These are phyloP conservation scores for Dendrobium chrysotoxum DNA, from an alignment of 106 monocot species.

Conservation along the genomic window DNA sequence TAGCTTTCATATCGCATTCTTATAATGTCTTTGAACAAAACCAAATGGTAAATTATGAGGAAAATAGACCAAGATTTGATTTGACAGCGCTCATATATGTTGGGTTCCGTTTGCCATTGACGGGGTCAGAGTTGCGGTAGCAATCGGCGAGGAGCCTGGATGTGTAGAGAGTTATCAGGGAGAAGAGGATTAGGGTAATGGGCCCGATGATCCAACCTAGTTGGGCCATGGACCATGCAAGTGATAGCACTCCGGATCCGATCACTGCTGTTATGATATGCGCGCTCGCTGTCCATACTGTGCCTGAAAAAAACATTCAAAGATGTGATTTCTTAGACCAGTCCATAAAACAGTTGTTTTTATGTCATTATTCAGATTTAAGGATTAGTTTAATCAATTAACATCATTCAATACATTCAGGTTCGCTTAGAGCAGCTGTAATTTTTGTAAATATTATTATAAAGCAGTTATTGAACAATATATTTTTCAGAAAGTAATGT, in stretches of 20 bases:
- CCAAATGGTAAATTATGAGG: too few relatives aligned
- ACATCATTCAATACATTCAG: background rate
- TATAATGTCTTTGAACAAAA: conserved; percentile 5
- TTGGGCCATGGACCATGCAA: conserved; percentile 25
- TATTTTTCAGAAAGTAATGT: too few relatives aligned
- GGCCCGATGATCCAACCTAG: conserved; percentile 22
- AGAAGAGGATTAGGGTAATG: conserved; percentile 7
- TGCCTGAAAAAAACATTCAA: conserved; percentile 24
- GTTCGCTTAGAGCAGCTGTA: background rate
- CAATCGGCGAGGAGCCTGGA: conserved; percentile 22
- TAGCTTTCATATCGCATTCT: background rate
- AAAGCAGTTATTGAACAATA: too few relatives aligned
- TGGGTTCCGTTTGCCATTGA: conserved; percentile 18
- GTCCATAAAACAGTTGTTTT: background rate
- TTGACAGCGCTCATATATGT: conserved; percentile 19
- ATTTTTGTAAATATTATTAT: background rate
- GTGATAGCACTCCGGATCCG: conserved; percentile 43
- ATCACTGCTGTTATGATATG: conserved; percentile 75
- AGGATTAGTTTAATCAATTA: background rate
- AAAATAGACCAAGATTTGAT: conserved; percentile 10
- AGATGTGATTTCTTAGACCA: background rate
- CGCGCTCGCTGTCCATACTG: conserved; percentile 59
- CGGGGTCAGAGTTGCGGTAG: conserved; percentile 15
- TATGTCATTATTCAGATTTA: background rate
- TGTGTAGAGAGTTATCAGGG: conserved; percentile 17